Conservation (phyloP, 352 stramenopile genomes). For the Chrysophaeum taylorii region DNA sequence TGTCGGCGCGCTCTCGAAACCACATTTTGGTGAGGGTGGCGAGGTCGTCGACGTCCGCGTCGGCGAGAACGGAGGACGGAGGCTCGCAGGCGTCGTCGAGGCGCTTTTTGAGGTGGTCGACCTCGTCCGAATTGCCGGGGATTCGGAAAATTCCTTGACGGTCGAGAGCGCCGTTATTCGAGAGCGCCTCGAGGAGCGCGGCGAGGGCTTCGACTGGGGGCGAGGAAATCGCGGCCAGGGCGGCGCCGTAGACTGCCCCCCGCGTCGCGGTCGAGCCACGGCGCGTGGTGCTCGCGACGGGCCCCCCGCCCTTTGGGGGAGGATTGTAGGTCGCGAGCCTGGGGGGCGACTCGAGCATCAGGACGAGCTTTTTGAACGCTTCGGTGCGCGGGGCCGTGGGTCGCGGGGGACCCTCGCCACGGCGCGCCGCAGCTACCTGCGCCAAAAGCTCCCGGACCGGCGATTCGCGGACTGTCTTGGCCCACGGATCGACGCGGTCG, state of each 20-base stretch:
- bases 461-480: no score
- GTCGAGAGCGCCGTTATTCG: neutral
- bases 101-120: neutral
- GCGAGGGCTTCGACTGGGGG: neutral
- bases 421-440: neutral
- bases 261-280: neutral
- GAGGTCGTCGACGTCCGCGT: slow-evolving; percentile 2
- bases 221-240: neutral
- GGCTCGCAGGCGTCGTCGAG: neutral
- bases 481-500: no score
- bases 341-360: neutral
- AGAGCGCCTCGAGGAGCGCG: neutral
- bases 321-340: neutral
- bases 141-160: slow-evolving; percentile 7
- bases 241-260: neutral
- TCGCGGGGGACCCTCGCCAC: neutral
- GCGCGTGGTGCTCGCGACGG: neutral
- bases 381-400: neutral
- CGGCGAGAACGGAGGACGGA: neutral
- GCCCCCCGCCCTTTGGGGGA: neutral
- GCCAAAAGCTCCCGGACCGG: no score
- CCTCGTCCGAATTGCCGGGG: neutral
- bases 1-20: slow-evolving; percentile 1
- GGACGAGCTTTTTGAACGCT: neutral
- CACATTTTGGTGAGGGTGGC: slow-evolving; percentile 8